Evolutionary conservation across 2,329 filamentous ascomycete genomes (phyloP), one percentile per base, ranked within the genome.

Genomic region (Penicillium sp.): DNA sequence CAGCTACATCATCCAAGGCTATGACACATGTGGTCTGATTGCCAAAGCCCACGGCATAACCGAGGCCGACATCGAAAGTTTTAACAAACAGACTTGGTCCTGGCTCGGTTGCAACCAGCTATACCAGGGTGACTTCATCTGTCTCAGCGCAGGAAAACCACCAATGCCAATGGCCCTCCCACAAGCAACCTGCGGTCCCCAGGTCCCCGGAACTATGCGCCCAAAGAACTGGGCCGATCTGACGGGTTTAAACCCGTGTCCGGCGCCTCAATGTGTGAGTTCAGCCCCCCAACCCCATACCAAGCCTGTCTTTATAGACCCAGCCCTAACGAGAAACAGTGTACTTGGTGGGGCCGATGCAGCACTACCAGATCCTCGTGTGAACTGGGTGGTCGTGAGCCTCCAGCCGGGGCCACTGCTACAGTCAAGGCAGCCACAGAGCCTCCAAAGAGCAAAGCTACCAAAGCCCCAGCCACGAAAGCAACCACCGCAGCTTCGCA

Each of bases 81-180:
- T 68, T 23, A 79, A 79, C 58, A 71, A 66, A n/a, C 63, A 71
- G 2, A 79, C 77, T 7, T 80, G 78, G 78, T 76, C 71, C 13
- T 79, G 74, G 74, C 63, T 45, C 11, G 75, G 74, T 19, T 79
- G 78, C 57, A 52, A 62, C 2, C 47, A 64, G 13, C 57, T 80
- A 13, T 59, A 59, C 13, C 42, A 58, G 9, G 69, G 66, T 0
- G 50, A 57, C 5, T 64, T 57, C 4, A 75, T 79, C 9, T 80
- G 78, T 56, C 56, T 79, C 0, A 77, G 74, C 54, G 53, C 59
- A 0, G 77, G 77, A 0, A 57, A 49, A 2, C 70, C 76, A 1
- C 76, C 76, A 0, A 67, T 79, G 57, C 78, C 78, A 6, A 63
- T 71, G 1, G 51, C 64, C 0, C 56, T 75, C 1, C 26, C 62